Percentiles rank a stretch among this genome's conserved stretches.
Conservation (phyloP, 2,329 filamentous ascomycete genomes). For the Periconia macrospinosa region DNA sequence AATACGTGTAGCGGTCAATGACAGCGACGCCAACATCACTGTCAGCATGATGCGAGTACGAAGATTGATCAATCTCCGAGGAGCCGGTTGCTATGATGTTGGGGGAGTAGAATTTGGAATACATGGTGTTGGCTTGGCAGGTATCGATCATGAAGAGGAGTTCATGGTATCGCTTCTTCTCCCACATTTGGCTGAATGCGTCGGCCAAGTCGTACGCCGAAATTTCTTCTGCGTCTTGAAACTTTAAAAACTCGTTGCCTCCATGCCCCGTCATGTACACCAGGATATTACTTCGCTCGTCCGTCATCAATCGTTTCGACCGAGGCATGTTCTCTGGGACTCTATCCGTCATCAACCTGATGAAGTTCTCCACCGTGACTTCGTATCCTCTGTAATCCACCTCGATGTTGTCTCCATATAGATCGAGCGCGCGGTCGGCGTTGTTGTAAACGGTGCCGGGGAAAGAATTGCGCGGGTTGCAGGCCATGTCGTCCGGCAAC, state of each 20-base stretch:
- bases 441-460: constrained; percentile 98
- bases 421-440: constrained; percentile 88
- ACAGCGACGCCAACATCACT: constrained; percentile 97
- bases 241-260: constrained; percentile 97
- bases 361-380: constrained; percentile 98
- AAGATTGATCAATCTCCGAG: constrained; percentile 91
- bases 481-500: constrained; percentile 99
- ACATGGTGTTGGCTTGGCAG: constrained; percentile 99
- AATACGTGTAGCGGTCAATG: constrained; percentile 98
- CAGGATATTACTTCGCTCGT: constrained; percentile 93
- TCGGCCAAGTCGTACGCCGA: constrained; percentile 94
- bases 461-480: constrained; percentile 97
- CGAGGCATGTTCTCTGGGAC: constrained; percentile 93
- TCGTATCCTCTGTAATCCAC: constrained; percentile 98
- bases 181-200: constrained; percentile 99
- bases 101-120: constrained; percentile 94
- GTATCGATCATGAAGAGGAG: constrained; percentile 99
- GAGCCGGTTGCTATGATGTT: constrained; percentile 99
- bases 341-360: constrained; percentile 89
- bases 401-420: constrained; percentile 98
- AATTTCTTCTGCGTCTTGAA: constrained; percentile 97
- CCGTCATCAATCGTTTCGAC: constrained; percentile 90
- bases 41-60: constrained; percentile 96
- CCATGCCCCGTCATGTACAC: constrained; percentile 99
- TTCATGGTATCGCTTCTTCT: constrained; percentile 98